These are phyloP conservation scores for Sclerotinia spermophila DNA, from an alignment of 2,329 filamentous ascomycete genomes.

Conservation along the genomic window DNA sequence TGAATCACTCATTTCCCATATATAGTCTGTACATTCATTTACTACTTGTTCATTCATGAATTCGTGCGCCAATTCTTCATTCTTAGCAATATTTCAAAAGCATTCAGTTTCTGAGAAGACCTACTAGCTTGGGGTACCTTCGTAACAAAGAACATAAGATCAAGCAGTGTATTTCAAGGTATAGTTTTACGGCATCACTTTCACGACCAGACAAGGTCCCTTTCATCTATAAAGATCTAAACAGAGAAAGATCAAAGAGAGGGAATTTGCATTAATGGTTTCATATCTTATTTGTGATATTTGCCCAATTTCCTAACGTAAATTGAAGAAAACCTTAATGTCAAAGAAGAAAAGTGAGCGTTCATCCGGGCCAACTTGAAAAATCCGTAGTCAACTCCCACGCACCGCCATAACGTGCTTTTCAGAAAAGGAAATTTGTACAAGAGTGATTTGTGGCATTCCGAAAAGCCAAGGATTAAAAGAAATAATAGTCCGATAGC, in stretches of 20 bases:
- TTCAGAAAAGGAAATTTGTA: slow-evolving; percentile 34
- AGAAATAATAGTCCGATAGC: slow-evolving; percentile 27
- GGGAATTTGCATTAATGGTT: neutral
- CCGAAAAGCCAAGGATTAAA: slow-evolving; percentile 24
- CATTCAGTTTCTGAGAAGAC: too few relatives aligned
- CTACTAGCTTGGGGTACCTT: neutral
- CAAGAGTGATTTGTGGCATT: slow-evolving; percentile 28
- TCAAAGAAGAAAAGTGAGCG: slow-evolving; percentile 29
- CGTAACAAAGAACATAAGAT: neutral
- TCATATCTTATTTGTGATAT: slow-evolving; percentile 10
- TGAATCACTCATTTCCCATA: neutral
- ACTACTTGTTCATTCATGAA: neutral
- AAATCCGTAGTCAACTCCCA: slow-evolving; percentile 20
- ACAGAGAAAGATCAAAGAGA: neutral
- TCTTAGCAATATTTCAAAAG: neutral
- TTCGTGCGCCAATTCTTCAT: neutral
- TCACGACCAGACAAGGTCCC: neutral
- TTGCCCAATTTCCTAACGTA: slow-evolving; percentile 29
- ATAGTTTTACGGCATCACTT: neutral
- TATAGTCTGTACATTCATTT: neutral
- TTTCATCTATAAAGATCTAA: neutral
- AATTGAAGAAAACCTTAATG: slow-evolving; percentile 26
- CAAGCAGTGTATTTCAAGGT: neutral
- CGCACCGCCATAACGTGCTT: slow-evolving; percentile 21
- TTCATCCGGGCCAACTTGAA: slow-evolving; percentile 28